Percentiles rank a stretch among this genome's conserved stretches.
Evolutionary conservation across 2,329 filamentous ascomycete genomes (phyloP).

Genomic region (Xylaria sp.): DNA sequence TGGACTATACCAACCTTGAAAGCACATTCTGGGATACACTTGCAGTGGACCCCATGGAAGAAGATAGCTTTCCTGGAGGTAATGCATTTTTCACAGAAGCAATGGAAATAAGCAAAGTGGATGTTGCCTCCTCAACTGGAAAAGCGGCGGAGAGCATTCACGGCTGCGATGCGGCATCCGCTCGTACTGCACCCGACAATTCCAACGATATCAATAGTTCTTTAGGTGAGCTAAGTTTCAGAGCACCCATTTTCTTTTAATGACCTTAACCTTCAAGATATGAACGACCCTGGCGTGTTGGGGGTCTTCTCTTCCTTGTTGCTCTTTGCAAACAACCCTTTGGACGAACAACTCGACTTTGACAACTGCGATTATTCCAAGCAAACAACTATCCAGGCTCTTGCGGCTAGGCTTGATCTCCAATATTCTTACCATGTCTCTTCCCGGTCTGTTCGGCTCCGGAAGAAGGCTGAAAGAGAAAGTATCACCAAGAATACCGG

Average conservation of each 20-base stretch:
- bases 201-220: neutral
- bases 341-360: slow-evolving; percentile 11
- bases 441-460: slow-evolving; percentile 11
- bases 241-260: neutral
- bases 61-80: slow-evolving; percentile 2
- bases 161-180: neutral
- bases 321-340: slow-evolving; percentile 23
- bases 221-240: slow-evolving; percentile 21
- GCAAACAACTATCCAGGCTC: slow-evolving; percentile 12
- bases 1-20: neutral
- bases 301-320: slow-evolving; percentile 15
- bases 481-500: slow-evolving; percentile 1
- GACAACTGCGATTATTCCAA: slow-evolving; percentile 12
- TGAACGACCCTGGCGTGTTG: slow-evolving; percentile 19
- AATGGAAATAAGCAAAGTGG: slow-evolving; percentile 2
- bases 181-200: slow-evolving; percentile 4
- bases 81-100: slow-evolving; percentile 1
- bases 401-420: slow-evolving; percentile 18
- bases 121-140: neutral
- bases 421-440: slow-evolving; percentile 15
- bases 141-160: neutral
- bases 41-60: slow-evolving; percentile 19
- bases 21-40: slow-evolving; percentile 13
- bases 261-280: slow-evolving; percentile 17
- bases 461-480: slow-evolving; percentile 9